These are phyloP conservation scores for Ramalina intermedia DNA, from an alignment of 495 filamentous ascomycete genomes.

Conservation along the genomic window DNA sequence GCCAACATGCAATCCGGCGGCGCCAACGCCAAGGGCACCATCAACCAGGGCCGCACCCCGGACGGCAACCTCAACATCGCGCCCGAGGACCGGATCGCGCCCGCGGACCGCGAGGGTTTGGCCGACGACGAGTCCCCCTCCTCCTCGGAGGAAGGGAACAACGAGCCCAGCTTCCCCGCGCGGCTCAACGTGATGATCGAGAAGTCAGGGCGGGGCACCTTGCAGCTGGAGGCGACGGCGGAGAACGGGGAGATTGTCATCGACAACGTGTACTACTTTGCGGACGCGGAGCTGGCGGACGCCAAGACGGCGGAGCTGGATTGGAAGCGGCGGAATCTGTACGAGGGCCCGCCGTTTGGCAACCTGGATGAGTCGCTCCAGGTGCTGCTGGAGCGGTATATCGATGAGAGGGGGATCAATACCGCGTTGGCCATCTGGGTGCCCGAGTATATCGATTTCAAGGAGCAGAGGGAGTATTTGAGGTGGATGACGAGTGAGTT, in stretches of 20 bases:
- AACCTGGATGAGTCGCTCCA: conserved; percentile 95
- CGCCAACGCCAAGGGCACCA: conserved; percentile 37
- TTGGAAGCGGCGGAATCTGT: conserved; percentile 57
- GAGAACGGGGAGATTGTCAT: conserved; percentile 80
- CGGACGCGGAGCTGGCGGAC: conserved; percentile 53
- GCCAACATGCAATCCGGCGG: conserved; percentile 36
- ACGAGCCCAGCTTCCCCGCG: conserved; percentile 56
- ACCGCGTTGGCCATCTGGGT: conserved; percentile 77
- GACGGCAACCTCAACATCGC: conserved; percentile 37
- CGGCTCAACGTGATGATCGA: conserved; percentile 77
- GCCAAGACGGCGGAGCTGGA: conserved; percentile 51
- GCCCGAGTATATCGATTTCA: conserved; percentile 92
- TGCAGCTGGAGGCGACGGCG: conserved; percentile 74
- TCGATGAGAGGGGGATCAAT: conserved; percentile 89
- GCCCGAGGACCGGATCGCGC: conserved; percentile 42
- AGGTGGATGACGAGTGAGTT: conserved; percentile 68
- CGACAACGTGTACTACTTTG: conserved; percentile 82
- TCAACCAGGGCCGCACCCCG: conserved; percentile 34
- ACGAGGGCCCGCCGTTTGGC: conserved; percentile 83
- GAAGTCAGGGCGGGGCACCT: conserved; percentile 66
- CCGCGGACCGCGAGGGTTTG: conserved; percentile 40
- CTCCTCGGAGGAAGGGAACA: conserved; percentile 25
- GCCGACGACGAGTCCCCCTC: conserved; percentile 25
- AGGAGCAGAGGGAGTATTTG: conserved; percentile 98
- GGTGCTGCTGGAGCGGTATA: conserved; percentile 76